Evolutionary conservation across 441 rosid species (phyloP), one percentile per base, ranked within the genome.

Genomic region (Metrosideros polymorpha): DNA sequence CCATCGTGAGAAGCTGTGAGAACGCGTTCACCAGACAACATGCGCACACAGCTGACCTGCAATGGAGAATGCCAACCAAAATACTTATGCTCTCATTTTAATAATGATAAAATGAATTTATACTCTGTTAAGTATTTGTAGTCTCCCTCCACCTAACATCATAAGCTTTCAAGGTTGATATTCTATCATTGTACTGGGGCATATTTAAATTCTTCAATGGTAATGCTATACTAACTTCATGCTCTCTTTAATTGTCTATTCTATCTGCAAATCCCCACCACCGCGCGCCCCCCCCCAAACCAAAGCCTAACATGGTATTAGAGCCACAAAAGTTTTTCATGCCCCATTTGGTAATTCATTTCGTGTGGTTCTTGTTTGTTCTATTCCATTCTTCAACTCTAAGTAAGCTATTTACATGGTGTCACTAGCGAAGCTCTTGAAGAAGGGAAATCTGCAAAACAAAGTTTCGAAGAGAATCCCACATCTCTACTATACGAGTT

Each of bases 21-120:
- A 84, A 98, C 99, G 79, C 99, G 96, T 90, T 98, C 99, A 53
- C 99, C 99, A 42, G 99, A 96, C 86, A 98, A 92, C 99, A 98
- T 98, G 87, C 97, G 94, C 88, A 96, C 99, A 92, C 95, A 93
- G 89, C 97, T 95, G 88, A 96, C 98, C 99, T 98, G 90, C 91
- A 93, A 83, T 47, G 47, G 76, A 54, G 84, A 86, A 84, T 55
- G 85, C 86, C 19, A 89, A 52, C n/a, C 59, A 45, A 77, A 86
- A 84, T 71, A 85, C 56, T 42, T 54, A 13, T 12, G 24, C 18
- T 29, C 30, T 39, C 57, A 52, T 42, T 55, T 59, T 52, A 35
- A 61, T 42, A 12, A 61, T 10, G 15, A 22, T 39, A 24, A 71
- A 39, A 39, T 6, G 39, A 61, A 61, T 61, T 57, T 61, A 29